phyloP scores from a whole-genome alignment of 345 rosid genomes.

The Cochlearia excelsa region DNA sequence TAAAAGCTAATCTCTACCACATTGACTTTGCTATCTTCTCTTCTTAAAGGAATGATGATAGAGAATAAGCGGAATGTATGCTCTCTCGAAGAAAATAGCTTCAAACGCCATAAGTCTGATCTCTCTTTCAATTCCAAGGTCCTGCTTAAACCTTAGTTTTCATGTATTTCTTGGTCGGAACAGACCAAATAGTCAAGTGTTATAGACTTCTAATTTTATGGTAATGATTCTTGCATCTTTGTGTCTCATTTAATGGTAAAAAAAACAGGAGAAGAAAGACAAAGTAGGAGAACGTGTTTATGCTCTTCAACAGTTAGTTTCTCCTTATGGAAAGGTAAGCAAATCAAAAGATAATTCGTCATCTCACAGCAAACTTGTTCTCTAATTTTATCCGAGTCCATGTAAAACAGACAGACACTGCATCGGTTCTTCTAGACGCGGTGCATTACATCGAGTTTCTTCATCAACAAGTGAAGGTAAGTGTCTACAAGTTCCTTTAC shows the following conservation, averaged over 20 bases:
- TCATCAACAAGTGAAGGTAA: conserved; percentile 91
- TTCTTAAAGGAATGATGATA: conserved; percentile 50
- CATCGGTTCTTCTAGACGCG: conserved; percentile 85
- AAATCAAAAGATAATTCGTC: conserved; percentile 1
- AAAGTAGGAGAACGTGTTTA: conserved; percentile 82
- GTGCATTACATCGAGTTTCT: conserved; percentile 87
- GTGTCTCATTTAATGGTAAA: conserved; percentile 26
- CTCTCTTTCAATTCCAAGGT: conserved; percentile 79
- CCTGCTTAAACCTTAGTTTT: conserved; percentile 4
- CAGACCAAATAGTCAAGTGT: not conserved
- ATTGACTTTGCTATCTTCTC: not conserved
- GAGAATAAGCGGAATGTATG: conserved; percentile 74
- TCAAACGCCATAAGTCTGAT: conserved; percentile 73
- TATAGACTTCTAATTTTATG: not conserved
- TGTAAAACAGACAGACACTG: conserved; percentile 81
- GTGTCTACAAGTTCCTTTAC: conserved; percentile 35
- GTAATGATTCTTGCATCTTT: conserved; percentile 3
- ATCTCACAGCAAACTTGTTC: not conserved
- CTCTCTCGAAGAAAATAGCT: conserved; percentile 54
- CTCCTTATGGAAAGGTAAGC: conserved; percentile 93
- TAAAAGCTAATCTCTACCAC: not conserved
- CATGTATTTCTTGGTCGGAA: not conserved
- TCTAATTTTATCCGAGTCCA: not conserved
- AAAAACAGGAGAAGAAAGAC: conserved; percentile 72
- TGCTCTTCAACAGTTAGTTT: conserved; percentile 90